Percentiles rank a stretch among this genome's conserved stretches.
Conservation (phyloP, 2,329 filamentous ascomycete species). For the Cordyceps sp. region DNA sequence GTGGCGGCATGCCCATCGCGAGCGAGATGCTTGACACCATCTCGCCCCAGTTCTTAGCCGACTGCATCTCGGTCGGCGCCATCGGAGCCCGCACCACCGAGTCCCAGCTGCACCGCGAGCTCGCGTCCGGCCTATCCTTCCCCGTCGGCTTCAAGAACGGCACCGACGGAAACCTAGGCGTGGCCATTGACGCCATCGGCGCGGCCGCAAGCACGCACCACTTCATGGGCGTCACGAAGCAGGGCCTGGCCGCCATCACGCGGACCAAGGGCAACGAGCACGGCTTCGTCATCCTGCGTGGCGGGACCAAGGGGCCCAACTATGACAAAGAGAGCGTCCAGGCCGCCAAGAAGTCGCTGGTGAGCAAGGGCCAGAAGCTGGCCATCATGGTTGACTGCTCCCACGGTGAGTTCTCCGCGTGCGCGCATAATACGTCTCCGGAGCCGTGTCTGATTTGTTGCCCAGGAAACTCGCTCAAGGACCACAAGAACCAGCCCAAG, state of each 20-base stretch:
- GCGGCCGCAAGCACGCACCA: constrained; percentile 75
- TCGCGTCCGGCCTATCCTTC: constrained; percentile 89
- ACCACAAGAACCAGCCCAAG: constrained; percentile 94
- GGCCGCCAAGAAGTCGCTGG: constrained; percentile 59
- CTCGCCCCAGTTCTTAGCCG: constrained; percentile 91
- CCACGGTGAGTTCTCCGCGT: constrained; percentile 47
- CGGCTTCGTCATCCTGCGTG: constrained; percentile 90
- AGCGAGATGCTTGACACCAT: constrained; percentile 99
- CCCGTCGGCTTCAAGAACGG: constrained; percentile 99
- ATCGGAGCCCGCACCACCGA: constrained; percentile 95
- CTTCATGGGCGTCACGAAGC: constrained; percentile 98
- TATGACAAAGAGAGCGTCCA: constrained; percentile 76
- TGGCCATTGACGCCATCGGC: constrained; percentile 92
- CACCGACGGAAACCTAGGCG: constrained; percentile 78
- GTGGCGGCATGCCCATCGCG: constrained; percentile 80
- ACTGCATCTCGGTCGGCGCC: constrained; percentile 86
- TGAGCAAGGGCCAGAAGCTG: constrained; percentile 68
- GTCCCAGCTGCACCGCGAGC: constrained; percentile 88
- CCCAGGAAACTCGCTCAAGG: constrained; percentile 84
- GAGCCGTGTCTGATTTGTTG: constrained; percentile 2
- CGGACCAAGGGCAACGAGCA: constrained; percentile 89
- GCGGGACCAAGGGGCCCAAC: constrained; percentile 84
- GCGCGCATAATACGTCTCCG: background rate
- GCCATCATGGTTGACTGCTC: constrained; percentile 98
- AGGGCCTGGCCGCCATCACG: constrained; percentile 87